phyloP scores from a whole-genome alignment of 2,329 filamentous ascomycete genomes.

The Penicillium freii region DNA sequence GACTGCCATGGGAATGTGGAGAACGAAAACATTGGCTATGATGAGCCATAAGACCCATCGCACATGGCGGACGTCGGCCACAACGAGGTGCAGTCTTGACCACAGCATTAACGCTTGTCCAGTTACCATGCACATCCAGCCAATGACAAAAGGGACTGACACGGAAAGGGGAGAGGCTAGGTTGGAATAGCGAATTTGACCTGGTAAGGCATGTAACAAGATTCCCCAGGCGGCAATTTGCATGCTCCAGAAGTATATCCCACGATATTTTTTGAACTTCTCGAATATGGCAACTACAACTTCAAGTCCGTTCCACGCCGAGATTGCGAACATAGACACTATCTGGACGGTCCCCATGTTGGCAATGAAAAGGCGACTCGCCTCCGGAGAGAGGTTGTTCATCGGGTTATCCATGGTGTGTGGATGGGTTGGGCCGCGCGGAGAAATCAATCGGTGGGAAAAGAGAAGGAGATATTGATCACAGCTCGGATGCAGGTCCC shows the following conservation, averaged over 20 bases:
- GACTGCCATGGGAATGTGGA: neutral
- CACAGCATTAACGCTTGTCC: constrained; percentile 46
- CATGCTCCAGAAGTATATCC: constrained; percentile 50
- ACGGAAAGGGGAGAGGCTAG: neutral
- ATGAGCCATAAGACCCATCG: constrained; percentile 43
- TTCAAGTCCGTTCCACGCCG: constrained; percentile 44
- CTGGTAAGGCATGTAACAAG: constrained; percentile 33
- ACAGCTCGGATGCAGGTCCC: neutral
- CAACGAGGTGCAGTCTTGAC: constrained; percentile 47
- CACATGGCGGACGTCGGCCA: constrained; percentile 33
- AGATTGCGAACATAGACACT: constrained; percentile 3
- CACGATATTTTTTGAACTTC: constrained; percentile 42
- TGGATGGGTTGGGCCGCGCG: neutral
- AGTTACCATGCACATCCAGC: constrained; percentile 39
- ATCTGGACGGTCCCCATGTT: neutral
- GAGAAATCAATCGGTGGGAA: neutral
- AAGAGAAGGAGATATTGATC: neutral
- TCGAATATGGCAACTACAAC: constrained; percentile 44
- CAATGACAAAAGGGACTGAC: constrained; percentile 19
- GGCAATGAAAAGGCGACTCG: neutral
- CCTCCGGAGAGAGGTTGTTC: constrained; percentile 2
- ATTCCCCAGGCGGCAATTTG: constrained; percentile 39
- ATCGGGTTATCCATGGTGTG: constrained; percentile 9
- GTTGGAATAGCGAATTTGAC: constrained; percentile 15
- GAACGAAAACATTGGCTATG: constrained; percentile 27